Conservation (phyloP, 1,284 basidiomycete genomes). For the Apiotrichum veenhuisii region DNA sequence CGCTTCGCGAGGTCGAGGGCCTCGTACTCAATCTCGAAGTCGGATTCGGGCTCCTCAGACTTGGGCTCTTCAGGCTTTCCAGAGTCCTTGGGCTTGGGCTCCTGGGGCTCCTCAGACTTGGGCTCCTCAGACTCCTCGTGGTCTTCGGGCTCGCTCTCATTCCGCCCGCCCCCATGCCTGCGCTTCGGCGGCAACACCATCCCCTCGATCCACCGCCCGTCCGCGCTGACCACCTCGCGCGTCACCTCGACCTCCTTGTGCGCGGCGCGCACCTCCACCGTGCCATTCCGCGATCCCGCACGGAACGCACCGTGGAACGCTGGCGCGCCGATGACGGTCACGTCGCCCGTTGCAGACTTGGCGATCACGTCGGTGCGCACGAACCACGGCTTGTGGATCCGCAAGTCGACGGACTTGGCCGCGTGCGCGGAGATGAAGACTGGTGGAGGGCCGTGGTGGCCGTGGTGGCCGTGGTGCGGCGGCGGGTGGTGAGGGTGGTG, state of each 20-base stretch:
- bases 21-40: too few relatives aligned
- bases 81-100: background rate
- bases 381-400: slow-evolving; percentile 23
- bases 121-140: slow-evolving; percentile 2
- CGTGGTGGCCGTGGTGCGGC: background rate
- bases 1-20: too few relatives aligned
- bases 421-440: slow-evolving; percentile 28
- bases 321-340: slow-evolving; percentile 26
- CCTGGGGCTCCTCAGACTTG: background rate
- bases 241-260: slow-evolving; percentile 24
- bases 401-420: slow-evolving; percentile 27
- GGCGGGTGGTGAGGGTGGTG: slow-evolving; percentile 9
- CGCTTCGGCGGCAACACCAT: slow-evolving; percentile 14
- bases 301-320: slow-evolving; percentile 32
- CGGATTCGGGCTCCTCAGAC: too few relatives aligned
- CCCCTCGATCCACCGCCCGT: slow-evolving; percentile 26
- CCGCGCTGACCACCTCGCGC: slow-evolving; percentile 18
- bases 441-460: slow-evolving; percentile 14
- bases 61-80: background rate
- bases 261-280: slow-evolving; percentile 17
- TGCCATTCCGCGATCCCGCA: slow-evolving; percentile 23
- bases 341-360: slow-evolving; percentile 50
- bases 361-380: slow-evolving; percentile 46
- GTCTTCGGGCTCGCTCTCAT: slow-evolving; percentile 5
- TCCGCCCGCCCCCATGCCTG: background rate